Evolutionary conservation across 345 rosid genomes (phyloP).

Genomic region (Populus euphratica): DNA sequence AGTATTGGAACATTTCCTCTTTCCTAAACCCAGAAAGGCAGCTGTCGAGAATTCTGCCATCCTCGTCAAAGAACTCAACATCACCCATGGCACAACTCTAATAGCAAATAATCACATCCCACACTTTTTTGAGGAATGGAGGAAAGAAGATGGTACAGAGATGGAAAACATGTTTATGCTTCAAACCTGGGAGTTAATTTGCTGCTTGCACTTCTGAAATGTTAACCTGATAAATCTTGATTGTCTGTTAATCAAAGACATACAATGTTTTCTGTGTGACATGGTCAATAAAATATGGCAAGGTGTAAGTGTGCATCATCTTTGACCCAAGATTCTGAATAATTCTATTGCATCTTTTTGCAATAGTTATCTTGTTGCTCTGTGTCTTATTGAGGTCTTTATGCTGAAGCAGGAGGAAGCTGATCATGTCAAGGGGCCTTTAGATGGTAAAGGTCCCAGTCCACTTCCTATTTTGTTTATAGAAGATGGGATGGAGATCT

Average conservation of each 20-base stretch:
- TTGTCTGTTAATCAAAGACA: neutral
- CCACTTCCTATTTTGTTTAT: constrained; percentile 77
- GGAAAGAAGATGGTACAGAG: neutral
- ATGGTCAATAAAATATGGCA: neutral
- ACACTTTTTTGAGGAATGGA: neutral
- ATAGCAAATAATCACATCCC: neutral
- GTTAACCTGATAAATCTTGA: neutral
- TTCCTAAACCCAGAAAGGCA: neutral
- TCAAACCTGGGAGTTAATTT: neutral
- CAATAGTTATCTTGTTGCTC: neutral
- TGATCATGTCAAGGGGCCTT: constrained; percentile 38
- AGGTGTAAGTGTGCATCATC: neutral
- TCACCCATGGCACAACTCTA: neutral
- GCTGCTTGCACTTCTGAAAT: neutral
- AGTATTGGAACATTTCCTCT: neutral
- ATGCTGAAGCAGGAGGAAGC: constrained; percentile 10
- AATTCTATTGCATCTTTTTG: neutral
- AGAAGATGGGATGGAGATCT: constrained; percentile 80
- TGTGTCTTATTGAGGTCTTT: neutral
- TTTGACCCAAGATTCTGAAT: neutral
- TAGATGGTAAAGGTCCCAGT: constrained; percentile 44
- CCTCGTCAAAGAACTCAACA: neutral
- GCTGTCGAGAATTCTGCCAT: neutral
- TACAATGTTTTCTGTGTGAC: neutral
- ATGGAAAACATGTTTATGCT: neutral